Conservation (phyloP, 805 yeast genomes). For the Candida argentea region DNA sequence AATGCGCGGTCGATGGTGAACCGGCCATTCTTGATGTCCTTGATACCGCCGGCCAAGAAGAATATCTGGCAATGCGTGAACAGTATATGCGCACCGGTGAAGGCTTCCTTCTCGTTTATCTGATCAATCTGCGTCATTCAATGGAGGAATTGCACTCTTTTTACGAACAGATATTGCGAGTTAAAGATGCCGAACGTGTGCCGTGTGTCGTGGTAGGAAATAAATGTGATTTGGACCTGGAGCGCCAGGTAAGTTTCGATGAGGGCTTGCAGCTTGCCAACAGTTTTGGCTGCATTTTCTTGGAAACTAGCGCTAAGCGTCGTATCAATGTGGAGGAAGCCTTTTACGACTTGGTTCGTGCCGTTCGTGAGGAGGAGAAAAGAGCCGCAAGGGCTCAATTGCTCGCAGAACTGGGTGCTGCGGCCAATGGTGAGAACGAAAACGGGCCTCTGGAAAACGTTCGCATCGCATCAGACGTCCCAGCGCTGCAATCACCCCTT, state of each 20-base stretch:
- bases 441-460: conserved; percentile 3
- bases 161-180: conserved; percentile 66
- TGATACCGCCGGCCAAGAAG: conserved; percentile 98
- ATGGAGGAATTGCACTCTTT: conserved; percentile 79
- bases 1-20: conserved; percentile 72
- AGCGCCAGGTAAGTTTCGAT: conserved; percentile 62
- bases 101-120: conserved; percentile 83
- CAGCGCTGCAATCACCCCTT: conserved; percentile 2
- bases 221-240: conserved; percentile 65
- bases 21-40: conserved; percentile 60
- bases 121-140: conserved; percentile 75
- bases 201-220: conserved; percentile 78
- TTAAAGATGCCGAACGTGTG: conserved; percentile 62
- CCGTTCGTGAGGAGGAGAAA: conserved; percentile 31
- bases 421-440: conserved; percentile 2
- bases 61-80: conserved; percentile 76
- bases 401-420: conserved; percentile 1
- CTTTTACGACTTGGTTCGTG: conserved; percentile 58
- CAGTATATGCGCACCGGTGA: conserved; percentile 95
- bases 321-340: conserved; percentile 85
- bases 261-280: conserved; percentile 57
- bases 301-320: conserved; percentile 91
- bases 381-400: conserved; percentile 2
- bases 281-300: conserved; percentile 59
- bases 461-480: conserved; percentile 3